Base-by-base conservation (phyloP, 2,329 filamentous ascomycete genomes). In the Cyanodermella asteris region DNA sequence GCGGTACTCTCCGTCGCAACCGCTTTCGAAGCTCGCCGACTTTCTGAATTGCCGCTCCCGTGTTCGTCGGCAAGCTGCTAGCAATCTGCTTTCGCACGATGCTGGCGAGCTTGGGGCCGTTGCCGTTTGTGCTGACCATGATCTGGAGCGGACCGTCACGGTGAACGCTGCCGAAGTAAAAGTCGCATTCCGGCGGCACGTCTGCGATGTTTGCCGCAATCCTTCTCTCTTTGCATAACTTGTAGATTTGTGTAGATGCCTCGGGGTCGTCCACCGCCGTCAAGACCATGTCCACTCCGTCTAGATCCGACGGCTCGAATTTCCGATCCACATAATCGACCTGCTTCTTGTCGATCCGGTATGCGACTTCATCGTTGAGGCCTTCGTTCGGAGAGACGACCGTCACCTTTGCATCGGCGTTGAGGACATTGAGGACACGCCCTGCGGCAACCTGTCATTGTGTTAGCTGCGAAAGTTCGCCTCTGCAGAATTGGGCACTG, bases 91-190 rank as follows among this genome's bases (percentile, higher is more conserved):
- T 64, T 27, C 84, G 59, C 25, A 97, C 75, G 23, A 82, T 71
- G 36, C 78, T 84, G 7, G 87, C 87, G 34, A 97, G 54, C 43
- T 84, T 72, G 0, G 87, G 87, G 0, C 87, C 87, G 45, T 91
- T 93, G 26, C 87, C 87, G 46, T 94, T 97, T 18, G 87, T 97
- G 53, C 77, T 90, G 38, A 97, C 84, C 87, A 97, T 97, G 41
- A 97, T 73, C 55, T 97, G 87, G 31, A 97, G 51, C 5, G 87
- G 87, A 0, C 87, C 87, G 46, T 97, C 87, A 25, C 87, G 72
- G 51, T 97, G 78, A 19, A 93, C 72, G 44, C 76, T 87, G 33
- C 87, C 87, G 53, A 97, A 97, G 59, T 93, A 97, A 45, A 97
- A 97, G 44, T 97, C 87, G 50, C 87, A 97, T 48, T 97, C 87